A percentile compares a stretch with the other conserved stretches of the same genome.
Conservation (phyloP, 495 filamentous ascomycete genomes). For the Terfezia claveryi region DNA sequence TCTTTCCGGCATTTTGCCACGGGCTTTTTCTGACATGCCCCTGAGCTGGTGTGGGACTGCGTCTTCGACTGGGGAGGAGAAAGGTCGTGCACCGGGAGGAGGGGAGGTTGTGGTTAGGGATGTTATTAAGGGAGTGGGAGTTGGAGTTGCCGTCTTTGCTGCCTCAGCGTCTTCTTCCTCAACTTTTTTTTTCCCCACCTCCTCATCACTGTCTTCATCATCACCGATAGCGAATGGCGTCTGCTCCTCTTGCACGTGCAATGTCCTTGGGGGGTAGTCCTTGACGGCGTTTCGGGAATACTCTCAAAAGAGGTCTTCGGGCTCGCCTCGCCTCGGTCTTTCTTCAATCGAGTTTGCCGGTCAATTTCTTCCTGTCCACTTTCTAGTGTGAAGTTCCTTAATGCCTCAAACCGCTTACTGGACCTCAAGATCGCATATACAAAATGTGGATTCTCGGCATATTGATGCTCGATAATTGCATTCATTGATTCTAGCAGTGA, state of each 20-base stretch:
- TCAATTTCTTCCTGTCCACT: constrained; percentile 87
- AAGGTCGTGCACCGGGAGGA: constrained; percentile 29
- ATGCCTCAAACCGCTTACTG: constrained; percentile 62
- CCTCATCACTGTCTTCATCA: constrained; percentile 69
- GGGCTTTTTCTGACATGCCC: constrained; percentile 94
- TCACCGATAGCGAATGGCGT: constrained; percentile 65
- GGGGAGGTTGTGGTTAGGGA: neutral
- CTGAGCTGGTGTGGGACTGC: constrained; percentile 70
- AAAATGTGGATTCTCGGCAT: constrained; percentile 66
- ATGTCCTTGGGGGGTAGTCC: neutral
- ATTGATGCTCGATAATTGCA: constrained; percentile 79
- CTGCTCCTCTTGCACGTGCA: constrained; percentile 7
- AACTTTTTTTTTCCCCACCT: constrained; percentile 52
- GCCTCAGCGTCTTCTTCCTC: constrained; percentile 18
- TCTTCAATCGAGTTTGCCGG: constrained; percentile 47
- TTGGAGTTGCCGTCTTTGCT: constrained; percentile 1
- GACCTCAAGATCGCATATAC: constrained; percentile 62
- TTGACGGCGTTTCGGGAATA: constrained; percentile 1
- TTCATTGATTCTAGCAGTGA: constrained; percentile 83
- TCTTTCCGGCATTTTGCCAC: constrained; percentile 89
- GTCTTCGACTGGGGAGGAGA: constrained; percentile 53
- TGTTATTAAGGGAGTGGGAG: constrained; percentile 31
- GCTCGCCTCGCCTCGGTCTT: constrained; percentile 33
- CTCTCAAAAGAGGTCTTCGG: constrained; percentile 10
- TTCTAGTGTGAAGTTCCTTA: constrained; percentile 85